phyloP scores from a whole-genome alignment of 805 yeast genomes.

The Ogataea nonfermentans region DNA sequence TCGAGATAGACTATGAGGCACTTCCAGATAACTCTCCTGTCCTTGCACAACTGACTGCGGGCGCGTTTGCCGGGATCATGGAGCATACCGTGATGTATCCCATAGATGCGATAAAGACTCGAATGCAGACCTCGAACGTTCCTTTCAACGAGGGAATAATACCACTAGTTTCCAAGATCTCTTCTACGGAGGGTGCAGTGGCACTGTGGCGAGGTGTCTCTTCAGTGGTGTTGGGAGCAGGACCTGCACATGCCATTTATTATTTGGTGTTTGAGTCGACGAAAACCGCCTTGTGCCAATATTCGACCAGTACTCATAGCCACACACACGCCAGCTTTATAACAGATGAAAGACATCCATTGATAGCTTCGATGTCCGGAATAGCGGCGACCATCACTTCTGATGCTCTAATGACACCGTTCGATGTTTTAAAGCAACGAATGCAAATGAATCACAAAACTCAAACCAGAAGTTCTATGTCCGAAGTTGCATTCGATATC shows the following conservation, averaged over 20 bases:
- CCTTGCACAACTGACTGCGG: conserved; percentile 80
- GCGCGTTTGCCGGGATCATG: conserved; percentile 99
- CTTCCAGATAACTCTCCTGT: conserved; percentile 85
- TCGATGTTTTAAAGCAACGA: conserved; percentile 91
- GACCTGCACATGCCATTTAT: conserved; percentile 97
- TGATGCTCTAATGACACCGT: conserved; percentile 97
- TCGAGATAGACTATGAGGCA: conserved; percentile 84
- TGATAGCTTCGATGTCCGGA: conserved; percentile 85
- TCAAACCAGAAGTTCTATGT: conserved; percentile 15
- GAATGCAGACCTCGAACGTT: conserved; percentile 69
- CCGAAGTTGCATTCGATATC: conserved; percentile 39
- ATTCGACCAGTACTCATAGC: conserved; percentile 23
- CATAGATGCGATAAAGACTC: conserved; percentile 90
- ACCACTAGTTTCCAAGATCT: conserved; percentile 66
- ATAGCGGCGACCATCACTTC: conserved; percentile 89
- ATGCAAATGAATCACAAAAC: conserved; percentile 58
- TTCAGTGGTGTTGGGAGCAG: conserved; percentile 94
- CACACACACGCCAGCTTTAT: conserved; percentile 38
- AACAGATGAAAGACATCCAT: conserved; percentile 69
- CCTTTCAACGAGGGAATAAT: conserved; percentile 46
- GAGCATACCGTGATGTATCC: conserved; percentile 98
- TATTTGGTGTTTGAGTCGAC: conserved; percentile 90
- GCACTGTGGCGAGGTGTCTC: conserved; percentile 94
- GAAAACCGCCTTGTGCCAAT: conserved; percentile 52
- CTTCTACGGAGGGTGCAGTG: conserved; percentile 83